phyloP scores from a whole-genome alignment of 495 filamentous ascomycete species.

The Cairneyella variabilis region DNA sequence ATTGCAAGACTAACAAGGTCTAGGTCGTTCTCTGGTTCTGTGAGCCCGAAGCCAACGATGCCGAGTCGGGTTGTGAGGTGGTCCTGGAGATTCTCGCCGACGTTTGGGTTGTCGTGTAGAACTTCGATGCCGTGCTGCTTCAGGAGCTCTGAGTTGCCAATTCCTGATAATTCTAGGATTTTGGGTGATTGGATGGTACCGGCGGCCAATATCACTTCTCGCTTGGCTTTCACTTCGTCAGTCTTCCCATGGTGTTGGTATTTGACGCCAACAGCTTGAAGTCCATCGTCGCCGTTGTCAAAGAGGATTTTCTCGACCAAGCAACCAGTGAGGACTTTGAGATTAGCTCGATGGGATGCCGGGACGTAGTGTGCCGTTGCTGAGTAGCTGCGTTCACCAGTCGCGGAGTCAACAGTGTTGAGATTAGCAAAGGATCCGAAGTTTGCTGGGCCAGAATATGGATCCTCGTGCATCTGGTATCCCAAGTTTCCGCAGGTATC shows the following conservation, averaged over 20 bases:
- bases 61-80: constrained; percentile 26
- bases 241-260: not conserved
- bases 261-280: constrained; percentile 18
- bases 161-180: constrained; percentile 14
- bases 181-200: constrained; percentile 8
- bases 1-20: not conserved
- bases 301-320: constrained; percentile 33
- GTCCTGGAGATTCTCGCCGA: constrained; percentile 61
- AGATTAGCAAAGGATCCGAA: constrained; percentile 42
- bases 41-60: not conserved
- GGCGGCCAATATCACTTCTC: constrained; percentile 9
- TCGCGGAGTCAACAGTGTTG: constrained; percentile 41
- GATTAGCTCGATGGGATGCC: not conserved
- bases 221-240: constrained; percentile 1
- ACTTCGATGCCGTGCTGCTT: constrained; percentile 47
- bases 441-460: constrained; percentile 33
- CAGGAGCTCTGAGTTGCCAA: constrained; percentile 25
- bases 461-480: constrained; percentile 48
- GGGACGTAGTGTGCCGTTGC: not conserved
- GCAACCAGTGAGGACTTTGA: not conserved
- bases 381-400: constrained; percentile 36
- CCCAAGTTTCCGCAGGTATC: constrained; percentile 15
- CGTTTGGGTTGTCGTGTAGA: constrained; percentile 52
- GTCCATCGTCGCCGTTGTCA: constrained; percentile 24
- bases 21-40: not conserved